Evolutionary conservation across 805 yeast genomes (phyloP), one percentile per base, ranked within the genome.

Genomic region (Spathaspora sp.): DNA sequence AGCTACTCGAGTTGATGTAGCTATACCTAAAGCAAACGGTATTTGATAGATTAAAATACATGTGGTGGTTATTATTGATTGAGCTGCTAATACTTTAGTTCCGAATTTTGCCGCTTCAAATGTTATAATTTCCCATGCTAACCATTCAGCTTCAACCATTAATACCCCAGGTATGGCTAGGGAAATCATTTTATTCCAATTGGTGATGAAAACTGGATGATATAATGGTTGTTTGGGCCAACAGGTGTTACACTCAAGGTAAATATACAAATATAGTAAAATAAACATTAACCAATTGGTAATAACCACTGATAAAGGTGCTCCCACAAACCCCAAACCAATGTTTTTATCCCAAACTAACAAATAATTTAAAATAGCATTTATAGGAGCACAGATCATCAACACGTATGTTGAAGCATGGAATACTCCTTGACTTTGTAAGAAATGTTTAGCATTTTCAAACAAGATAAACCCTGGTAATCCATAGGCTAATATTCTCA

Each of bases 401-500:
- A 87, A 69, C 23, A 86, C 86, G 57, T 85, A 83, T 0, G 92
- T 87, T 10, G 91, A 84, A 7, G 93, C 93, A 65, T 87, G 89
- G 67, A 87, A 87, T 7, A 86, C 78, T 20, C 89, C 89, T 69
- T 87, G 93, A 46, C 89, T 79, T 65, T 87, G 93, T 58, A 87
- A 70, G 60, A 77, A 87, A 64, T 87, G 82, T 64, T 87, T 87
- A 47, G 85, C 83, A 56, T 85, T 83, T 67, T 87, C 93, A 59
- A 81, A 81, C n/a, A 82, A 59, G 28, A 86, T 82, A 63, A 80
- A 87, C 0, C 89, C 93, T 0, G 94, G 94, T 5, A 87, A 73
- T 29, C 93, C 93, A 48, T 82, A 66, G 4, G 83, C 68, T 9
- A 83, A 75, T 8, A 83, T 71, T 50, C 72, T 68, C 52, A 87